phyloP scores from a whole-genome alignment of 1,139 yeast genomes.

The Candida pseudoviswanathii region DNA sequence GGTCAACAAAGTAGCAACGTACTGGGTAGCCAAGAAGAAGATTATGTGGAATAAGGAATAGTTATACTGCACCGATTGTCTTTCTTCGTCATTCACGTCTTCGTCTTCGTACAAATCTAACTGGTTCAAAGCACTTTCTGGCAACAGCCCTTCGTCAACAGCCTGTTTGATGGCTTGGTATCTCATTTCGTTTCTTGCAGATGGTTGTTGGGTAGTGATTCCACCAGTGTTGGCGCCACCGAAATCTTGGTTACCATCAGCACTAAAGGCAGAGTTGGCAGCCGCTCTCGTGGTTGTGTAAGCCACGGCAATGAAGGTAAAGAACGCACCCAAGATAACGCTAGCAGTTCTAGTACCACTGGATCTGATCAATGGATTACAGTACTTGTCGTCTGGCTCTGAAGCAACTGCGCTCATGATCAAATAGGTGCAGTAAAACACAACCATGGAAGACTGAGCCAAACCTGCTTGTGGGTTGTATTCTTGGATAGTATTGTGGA shows the following conservation, averaged over 20 bases:
- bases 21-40: slow-evolving; percentile 94
- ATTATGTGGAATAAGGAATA: slow-evolving; percentile 87
- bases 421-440: slow-evolving; percentile 88
- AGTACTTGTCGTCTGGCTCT: slow-evolving; percentile 90
- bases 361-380: slow-evolving; percentile 90
- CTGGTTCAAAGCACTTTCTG: slow-evolving; percentile 85
- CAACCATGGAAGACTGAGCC: slow-evolving; percentile 96
- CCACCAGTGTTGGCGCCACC: slow-evolving; percentile 7
- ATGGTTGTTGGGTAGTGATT: slow-evolving; percentile 52
- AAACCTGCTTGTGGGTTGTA: slow-evolving; percentile 93
- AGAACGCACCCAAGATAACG: slow-evolving; percentile 85
- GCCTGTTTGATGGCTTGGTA: slow-evolving; percentile 90
- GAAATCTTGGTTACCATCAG: slow-evolving; percentile 19
- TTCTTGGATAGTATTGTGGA: slow-evolving; percentile 86
- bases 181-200: slow-evolving; percentile 71
- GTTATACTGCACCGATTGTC: slow-evolving; percentile 74
- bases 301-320: slow-evolving; percentile 93
- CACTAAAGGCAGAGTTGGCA: slow-evolving; percentile 63
- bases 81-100: slow-evolving; percentile 57
- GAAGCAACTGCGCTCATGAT: slow-evolving; percentile 93
- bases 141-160: slow-evolving; percentile 91
- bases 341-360: slow-evolving; percentile 89
- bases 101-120: slow-evolving; percentile 60
- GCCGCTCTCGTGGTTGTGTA: slow-evolving; percentile 98
- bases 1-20: slow-evolving; percentile 91